Evolutionary conservation across 176 grass and related monocot species (phyloP).

Genomic region (Zea luxurians): DNA sequence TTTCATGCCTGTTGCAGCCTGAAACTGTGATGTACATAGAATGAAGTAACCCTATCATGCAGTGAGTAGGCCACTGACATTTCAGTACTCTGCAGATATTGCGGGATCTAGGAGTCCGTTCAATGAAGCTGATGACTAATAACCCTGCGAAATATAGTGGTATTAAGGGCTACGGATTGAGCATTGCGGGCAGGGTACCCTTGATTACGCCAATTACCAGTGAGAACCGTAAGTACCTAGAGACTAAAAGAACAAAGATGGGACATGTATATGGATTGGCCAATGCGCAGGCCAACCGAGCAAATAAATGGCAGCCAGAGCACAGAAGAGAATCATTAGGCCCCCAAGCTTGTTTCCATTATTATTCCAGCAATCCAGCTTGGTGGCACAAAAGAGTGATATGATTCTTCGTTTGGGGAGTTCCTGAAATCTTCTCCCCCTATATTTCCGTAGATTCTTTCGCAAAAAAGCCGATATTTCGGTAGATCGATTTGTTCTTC

Average conservation of each 20-base stretch:
- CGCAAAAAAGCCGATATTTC: background rate
- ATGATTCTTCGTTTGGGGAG: slow-evolving; percentile 16
- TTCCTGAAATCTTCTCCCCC: background rate
- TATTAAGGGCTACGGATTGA: slow-evolving; percentile 84
- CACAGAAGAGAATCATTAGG: slow-evolving; percentile 2
- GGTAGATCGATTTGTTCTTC: slow-evolving; percentile 31
- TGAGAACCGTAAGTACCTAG: slow-evolving; percentile 78
- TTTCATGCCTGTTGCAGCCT: background rate
- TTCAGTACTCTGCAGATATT: slow-evolving; percentile 59
- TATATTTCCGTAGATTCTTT: slow-evolving; percentile 25
- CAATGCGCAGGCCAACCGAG: slow-evolving; percentile 39
- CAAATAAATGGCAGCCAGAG: background rate
- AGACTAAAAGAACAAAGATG: slow-evolving; percentile 89
- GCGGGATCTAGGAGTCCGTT: slow-evolving; percentile 74
- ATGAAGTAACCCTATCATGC: background rate
- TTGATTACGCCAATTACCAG: slow-evolving; percentile 80
- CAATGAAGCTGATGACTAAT: slow-evolving; percentile 89
- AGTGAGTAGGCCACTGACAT: background rate
- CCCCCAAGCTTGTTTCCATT: no score
- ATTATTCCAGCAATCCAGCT: background rate
- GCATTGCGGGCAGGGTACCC: slow-evolving; percentile 73
- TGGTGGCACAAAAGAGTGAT: background rate
- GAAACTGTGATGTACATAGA: background rate
- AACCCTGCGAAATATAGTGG: slow-evolving; percentile 86
- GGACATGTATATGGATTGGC: slow-evolving; percentile 65